Percentiles rank a stretch among this genome's conserved stretches.
These are phyloP conservation scores for Apiotrichum akiyoshidainum DNA, from an alignment of 1,284 basidiomycete genomes.

Conservation along the genomic window DNA sequence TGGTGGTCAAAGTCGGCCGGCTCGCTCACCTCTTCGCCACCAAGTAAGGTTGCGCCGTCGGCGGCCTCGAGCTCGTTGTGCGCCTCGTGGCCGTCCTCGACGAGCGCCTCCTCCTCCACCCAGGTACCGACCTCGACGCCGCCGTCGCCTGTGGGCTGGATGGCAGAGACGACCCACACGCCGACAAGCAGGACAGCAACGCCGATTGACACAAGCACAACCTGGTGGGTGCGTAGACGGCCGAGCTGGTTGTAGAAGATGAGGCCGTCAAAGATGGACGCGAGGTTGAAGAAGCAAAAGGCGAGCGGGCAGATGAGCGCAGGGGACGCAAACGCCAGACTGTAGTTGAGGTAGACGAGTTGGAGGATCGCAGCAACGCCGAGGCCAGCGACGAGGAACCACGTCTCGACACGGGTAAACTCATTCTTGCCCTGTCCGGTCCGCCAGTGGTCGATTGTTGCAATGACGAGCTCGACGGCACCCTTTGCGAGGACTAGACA, in stretches of 20 bases:
- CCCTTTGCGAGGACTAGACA: constrained; percentile 92
- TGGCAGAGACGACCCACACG: constrained; percentile 74
- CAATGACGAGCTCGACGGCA: constrained; percentile 81
- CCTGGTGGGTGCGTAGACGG: constrained; percentile 65
- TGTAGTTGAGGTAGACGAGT: constrained; percentile 91
- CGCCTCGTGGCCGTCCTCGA: constrained; percentile 22
- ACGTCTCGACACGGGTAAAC: constrained; percentile 58
- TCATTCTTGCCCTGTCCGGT: constrained; percentile 68
- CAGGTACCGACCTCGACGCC: constrained; percentile 51
- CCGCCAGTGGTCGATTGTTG: constrained; percentile 60
- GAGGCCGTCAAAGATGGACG: constrained; percentile 76
- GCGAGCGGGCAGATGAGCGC: constrained; percentile 90
- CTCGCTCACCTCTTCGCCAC: constrained; percentile 19
- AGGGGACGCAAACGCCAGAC: constrained; percentile 75
- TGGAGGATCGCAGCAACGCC: constrained; percentile 45
- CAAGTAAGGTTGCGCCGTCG: constrained; percentile 21
- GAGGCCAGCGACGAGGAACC: constrained; percentile 43
- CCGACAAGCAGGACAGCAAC: constrained; percentile 77
- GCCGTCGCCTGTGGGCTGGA: constrained; percentile 44
- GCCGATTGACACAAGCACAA: constrained; percentile 72
- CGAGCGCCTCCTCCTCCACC: constrained; percentile 41
- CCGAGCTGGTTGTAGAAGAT: constrained; percentile 89
- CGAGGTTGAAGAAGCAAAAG: constrained; percentile 93
- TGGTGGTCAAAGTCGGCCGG: constrained; percentile 5
- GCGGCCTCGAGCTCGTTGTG: constrained; percentile 29